Conservation (phyloP, 495 filamentous ascomycete genomes). For the Hypomontagnella monticulosa region DNA sequence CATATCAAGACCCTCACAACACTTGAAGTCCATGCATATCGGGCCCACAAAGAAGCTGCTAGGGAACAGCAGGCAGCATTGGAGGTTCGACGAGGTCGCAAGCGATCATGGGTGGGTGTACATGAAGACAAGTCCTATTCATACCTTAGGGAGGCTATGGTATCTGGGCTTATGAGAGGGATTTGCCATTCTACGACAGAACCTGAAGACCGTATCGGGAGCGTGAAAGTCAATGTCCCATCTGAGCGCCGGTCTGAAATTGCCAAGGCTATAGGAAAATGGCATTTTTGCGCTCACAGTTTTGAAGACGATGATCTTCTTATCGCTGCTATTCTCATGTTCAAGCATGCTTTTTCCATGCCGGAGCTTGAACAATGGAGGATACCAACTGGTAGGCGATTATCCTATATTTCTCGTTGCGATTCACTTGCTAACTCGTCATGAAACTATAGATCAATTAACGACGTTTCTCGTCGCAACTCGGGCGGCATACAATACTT, state of each 20-base stretch:
- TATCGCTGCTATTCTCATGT: slow-evolving; percentile 79
- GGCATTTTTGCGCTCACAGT: slow-evolving; percentile 89
- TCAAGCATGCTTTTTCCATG: slow-evolving; percentile 86
- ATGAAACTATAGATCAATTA: slow-evolving; percentile 63
- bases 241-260: slow-evolving; percentile 69
- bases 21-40: slow-evolving; percentile 83
- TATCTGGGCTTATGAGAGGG: slow-evolving; percentile 88
- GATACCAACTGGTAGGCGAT: slow-evolving; percentile 72
- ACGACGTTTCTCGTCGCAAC: slow-evolving; percentile 83
- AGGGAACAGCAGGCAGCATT: slow-evolving; percentile 74
- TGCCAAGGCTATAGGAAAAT: slow-evolving; percentile 75
- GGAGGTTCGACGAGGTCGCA: slow-evolving; percentile 73
- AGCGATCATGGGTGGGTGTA: slow-evolving; percentile 93
- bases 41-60: slow-evolving; percentile 74
- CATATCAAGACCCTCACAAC: slow-evolving; percentile 73
- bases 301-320: slow-evolving; percentile 90
- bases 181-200: slow-evolving; percentile 79
- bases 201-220: slow-evolving; percentile 51
- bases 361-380: slow-evolving; percentile 83
- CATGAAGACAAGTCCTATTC: slow-evolving; percentile 86
- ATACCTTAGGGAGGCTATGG: slow-evolving; percentile 86
- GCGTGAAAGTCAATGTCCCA: slow-evolving; percentile 59
- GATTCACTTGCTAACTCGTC: slow-evolving; percentile 43
- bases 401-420: slow-evolving; percentile 8
- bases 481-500: slow-evolving; percentile 88